Evolutionary conservation across 2,329 filamentous ascomycete genomes (phyloP), one percentile per base, ranked within the genome.

Genomic region (Zymoseptoria tritici): DNA sequence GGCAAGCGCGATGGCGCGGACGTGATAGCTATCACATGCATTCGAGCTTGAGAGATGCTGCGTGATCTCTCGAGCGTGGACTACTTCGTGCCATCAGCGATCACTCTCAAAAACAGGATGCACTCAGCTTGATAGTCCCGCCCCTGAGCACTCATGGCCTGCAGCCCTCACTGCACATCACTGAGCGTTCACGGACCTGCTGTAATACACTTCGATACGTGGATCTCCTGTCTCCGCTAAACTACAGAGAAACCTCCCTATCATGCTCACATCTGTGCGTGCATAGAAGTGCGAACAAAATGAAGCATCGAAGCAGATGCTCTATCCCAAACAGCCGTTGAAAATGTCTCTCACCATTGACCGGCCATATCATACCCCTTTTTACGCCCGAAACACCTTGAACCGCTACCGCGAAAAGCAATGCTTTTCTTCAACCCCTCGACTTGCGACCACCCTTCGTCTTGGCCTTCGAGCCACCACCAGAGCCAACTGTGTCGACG

Each of bases 401-500:
- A 46, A 46, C 13, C 13, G 16, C 36, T n/a, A n/a, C 13, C 36
- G 13, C 36, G 36, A 46, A n/a, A 11, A 16, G 36, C 13, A 11
- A 46, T 46, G 5, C 36, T 46, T 46, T 16, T 46, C 5, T 46
- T 46, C 36, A 46, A 7, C 36, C 36, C 36, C 36, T 46, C 4
- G 36, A 46, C 36, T 46, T 46, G 36, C 36, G 36, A 50, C 67
- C 57, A 11, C 57, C 76, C 75, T 72, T 83, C 79, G 62, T 74
- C 70, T 71, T 80, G 74, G 61, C 73, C 70, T 69, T 70, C 31
- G 59, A 51, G 11, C 79, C 76, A 56, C 79, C 70, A 60, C 77
- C 78, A 4, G 88, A 88, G 46, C 80, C 82, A 52, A 83, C 90
- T 0, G 92, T 96, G 31, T 84, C 85, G 24, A 97, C 91, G 73